These are phyloP conservation scores for Phytophthora pseudosyringae DNA, from an alignment of 352 stramenopile genomes.

Conservation along the genomic window DNA sequence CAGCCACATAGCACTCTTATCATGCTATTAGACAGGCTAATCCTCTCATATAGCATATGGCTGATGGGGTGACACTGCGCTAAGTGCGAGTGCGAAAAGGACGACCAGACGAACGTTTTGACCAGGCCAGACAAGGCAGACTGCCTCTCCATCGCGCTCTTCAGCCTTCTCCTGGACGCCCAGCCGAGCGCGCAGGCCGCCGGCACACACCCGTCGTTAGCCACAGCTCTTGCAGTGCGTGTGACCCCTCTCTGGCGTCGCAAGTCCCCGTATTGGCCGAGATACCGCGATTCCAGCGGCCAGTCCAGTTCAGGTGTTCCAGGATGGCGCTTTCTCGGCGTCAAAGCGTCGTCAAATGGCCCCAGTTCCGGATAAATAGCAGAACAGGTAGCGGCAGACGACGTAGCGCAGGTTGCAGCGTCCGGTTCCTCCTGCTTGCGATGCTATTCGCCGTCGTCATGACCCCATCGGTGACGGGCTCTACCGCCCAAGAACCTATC, in stretches of 20 bases:
- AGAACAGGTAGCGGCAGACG: neutral
- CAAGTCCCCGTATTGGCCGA: conserved; percentile 18
- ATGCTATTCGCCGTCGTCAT: conserved; percentile 15
- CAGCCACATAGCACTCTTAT: neutral
- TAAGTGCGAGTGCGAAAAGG: conserved; percentile 30
- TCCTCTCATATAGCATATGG: neutral
- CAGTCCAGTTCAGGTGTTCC: neutral
- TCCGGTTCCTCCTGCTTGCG: conserved; percentile 12
- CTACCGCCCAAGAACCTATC: conserved; percentile 16
- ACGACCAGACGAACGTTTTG: conserved; percentile 21
- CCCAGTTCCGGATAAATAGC: conserved; percentile 4
- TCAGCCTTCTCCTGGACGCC: conserved; percentile 20
- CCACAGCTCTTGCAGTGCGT: conserved; percentile 1
- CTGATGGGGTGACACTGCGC: neutral
- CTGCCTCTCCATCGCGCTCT: conserved; percentile 18
- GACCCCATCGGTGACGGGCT: neutral
- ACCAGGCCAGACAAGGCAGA: conserved; percentile 25
- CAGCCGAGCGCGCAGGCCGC: neutral
- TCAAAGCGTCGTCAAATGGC: conserved; percentile 5
- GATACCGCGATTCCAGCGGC: conserved; percentile 16
- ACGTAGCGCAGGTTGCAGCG: conserved; percentile 3
- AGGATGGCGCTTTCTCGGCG: conserved; percentile 24
- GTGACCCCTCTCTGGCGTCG: neutral
- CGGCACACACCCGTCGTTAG: neutral
- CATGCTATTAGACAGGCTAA: neutral